phyloP scores from a whole-genome alignment of 2,329 filamentous ascomycete species.

The Cladophialophora bantiana region DNA sequence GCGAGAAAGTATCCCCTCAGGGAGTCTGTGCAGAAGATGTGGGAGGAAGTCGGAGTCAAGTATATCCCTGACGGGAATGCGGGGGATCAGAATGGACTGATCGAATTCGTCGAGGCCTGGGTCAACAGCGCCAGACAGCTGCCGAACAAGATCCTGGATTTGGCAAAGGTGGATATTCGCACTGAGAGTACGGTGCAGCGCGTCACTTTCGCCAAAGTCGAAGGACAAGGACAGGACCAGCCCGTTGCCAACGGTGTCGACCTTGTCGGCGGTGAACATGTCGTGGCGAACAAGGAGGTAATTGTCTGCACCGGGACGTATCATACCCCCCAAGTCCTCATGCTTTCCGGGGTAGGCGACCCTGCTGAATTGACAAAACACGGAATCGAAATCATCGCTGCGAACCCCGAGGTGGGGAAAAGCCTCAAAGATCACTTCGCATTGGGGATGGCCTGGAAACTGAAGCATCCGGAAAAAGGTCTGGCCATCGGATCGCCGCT shows the following conservation, averaged over 20 bases:
- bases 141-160: constrained; percentile 36
- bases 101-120: constrained; percentile 45
- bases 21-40: constrained; percentile 47
- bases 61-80: constrained; percentile 41
- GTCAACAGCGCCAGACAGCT: constrained; percentile 43
- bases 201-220: constrained; percentile 35
- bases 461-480: constrained; percentile 44
- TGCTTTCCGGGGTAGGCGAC: constrained; percentile 46
- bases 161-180: constrained; percentile 27
- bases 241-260: constrained; percentile 41
- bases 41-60: constrained; percentile 47
- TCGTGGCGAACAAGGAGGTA: constrained; percentile 50
- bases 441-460: constrained; percentile 41
- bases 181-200: constrained; percentile 39
- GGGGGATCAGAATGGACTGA: constrained; percentile 44
- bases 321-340: constrained; percentile 51
- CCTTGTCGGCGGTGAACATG: constrained; percentile 36
- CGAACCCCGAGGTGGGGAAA: constrained; percentile 48
- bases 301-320: constrained; percentile 55
- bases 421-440: constrained; percentile 48
- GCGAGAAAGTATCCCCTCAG: constrained; percentile 47
- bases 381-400: constrained; percentile 43
- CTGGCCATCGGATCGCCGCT: constrained; percentile 48
- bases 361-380: constrained; percentile 43
- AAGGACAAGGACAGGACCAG: constrained; percentile 20